These are phyloP conservation scores for Talaromyces sp. DNA, from an alignment of 2,329 filamentous ascomycete species.

Conservation along the genomic window DNA sequence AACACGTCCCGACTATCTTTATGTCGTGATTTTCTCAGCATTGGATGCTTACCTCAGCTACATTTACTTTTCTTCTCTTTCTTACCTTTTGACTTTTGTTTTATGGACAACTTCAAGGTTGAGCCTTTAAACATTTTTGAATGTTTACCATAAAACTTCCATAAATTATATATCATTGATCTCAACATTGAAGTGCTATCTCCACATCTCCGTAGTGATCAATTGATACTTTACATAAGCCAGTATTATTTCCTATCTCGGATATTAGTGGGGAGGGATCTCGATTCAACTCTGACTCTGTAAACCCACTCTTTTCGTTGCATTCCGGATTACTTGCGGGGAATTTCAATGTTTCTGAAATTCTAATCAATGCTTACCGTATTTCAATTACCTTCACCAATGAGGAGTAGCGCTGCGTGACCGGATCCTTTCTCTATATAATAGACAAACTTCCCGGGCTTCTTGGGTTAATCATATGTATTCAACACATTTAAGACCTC, in stretches of 20 bases:
- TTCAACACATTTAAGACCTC: not conserved
- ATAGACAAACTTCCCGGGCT: not conserved
- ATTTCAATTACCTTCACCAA: not conserved
- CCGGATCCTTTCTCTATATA: not conserved
- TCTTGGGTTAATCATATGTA: not conserved
- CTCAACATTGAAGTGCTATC: not conserved
- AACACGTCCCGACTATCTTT: not conserved
- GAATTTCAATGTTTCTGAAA: not conserved
- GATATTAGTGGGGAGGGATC: not conserved
- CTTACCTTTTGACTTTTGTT: not conserved
- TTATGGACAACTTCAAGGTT: not conserved
- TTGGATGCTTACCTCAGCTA: no score
- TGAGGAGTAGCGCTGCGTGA: not conserved
- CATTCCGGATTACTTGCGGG: not conserved
- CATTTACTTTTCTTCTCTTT: not conserved
- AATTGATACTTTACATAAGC: no score
- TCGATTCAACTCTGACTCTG: not conserved
- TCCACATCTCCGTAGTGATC: not conserved
- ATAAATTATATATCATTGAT: not conserved
- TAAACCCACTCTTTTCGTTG: not conserved
- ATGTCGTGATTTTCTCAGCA: not conserved
- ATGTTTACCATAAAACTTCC: not conserved
- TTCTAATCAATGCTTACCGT: not conserved
- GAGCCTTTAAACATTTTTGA: no score
- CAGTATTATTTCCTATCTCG: not conserved